These are phyloP conservation scores for Zostera marina DNA, from an alignment of 116 monocot genomes.

Conservation along the genomic window DNA sequence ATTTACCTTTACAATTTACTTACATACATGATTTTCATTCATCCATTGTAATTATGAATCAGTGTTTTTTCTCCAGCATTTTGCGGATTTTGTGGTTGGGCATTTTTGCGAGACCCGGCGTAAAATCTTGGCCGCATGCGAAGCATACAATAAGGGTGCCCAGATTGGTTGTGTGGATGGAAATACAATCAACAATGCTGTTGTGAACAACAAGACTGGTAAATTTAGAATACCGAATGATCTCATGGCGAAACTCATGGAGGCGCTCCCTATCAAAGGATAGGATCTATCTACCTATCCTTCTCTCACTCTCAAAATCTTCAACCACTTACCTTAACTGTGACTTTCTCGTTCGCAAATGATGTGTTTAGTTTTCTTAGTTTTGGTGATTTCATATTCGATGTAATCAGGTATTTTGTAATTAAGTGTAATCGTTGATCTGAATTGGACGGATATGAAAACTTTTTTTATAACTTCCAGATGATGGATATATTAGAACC, in stretches of 20 bases:
- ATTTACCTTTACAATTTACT: neutral
- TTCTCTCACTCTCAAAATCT: constrained; percentile 5
- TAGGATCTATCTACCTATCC: too few relatives aligned
- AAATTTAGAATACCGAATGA: constrained; percentile 23
- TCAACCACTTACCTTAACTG: too few relatives aligned
- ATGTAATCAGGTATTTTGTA: too few relatives aligned
- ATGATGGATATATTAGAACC: too few relatives aligned
- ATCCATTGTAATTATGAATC: too few relatives aligned
- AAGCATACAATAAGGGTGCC: constrained; percentile 48
- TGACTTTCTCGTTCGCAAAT: too few relatives aligned
- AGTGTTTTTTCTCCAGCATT: constrained; percentile 31
- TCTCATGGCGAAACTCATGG: constrained; percentile 35
- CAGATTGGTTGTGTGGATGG: constrained; percentile 37
- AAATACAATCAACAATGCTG: constrained; percentile 30
- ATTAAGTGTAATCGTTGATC: too few relatives aligned
- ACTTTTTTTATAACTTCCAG: too few relatives aligned
- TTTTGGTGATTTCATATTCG: too few relatives aligned
- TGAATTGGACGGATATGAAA: too few relatives aligned
- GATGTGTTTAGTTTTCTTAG: too few relatives aligned
- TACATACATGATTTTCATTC: neutral
- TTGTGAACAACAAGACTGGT: constrained; percentile 33
- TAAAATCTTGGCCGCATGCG: constrained; percentile 45
- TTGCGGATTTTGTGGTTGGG: constrained; percentile 51
- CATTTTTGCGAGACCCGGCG: constrained; percentile 40
- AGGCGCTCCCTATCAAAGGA: constrained; percentile 56